Evolutionary conservation across 2,329 filamentous ascomycete species (phyloP).

Genomic region (Penicillium rolfsii): DNA sequence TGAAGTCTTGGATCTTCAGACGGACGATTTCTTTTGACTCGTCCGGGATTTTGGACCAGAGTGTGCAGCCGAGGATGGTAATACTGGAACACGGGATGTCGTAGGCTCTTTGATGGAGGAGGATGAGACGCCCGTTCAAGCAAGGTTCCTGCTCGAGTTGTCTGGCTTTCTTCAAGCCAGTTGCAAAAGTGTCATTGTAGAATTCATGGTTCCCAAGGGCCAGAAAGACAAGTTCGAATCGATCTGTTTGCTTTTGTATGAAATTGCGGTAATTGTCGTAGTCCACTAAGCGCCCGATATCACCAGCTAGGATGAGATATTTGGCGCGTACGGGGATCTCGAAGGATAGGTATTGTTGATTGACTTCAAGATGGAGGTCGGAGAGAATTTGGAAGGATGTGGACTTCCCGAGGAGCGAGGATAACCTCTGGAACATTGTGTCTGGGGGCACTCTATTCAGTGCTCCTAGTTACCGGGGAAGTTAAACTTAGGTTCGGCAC

Average conservation of each 20-base stretch:
- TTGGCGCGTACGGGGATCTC: not conserved
- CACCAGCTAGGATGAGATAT: conserved; percentile 2
- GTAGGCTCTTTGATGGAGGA: not conserved
- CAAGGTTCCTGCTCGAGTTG: not conserved
- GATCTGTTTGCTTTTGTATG: not conserved
- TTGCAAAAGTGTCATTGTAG: not conserved
- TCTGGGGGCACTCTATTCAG: not conserved
- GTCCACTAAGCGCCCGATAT: not conserved
- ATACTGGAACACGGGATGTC: not conserved
- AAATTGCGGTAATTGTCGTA: conserved; percentile 1
- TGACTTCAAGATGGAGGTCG: not conserved
- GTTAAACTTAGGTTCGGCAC: not conserved
- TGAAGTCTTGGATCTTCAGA: not conserved
- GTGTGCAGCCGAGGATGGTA: not conserved
- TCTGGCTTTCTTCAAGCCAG: not conserved
- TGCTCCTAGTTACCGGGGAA: not conserved
- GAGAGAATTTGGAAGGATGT: not conserved
- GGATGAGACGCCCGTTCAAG: not conserved
- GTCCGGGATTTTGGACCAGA: not conserved
- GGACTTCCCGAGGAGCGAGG: not conserved
- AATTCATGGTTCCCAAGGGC: not conserved
- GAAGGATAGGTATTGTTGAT: not conserved
- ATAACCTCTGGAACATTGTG: not conserved
- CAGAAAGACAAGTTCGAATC: not conserved
- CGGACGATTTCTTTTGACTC: not conserved